Base-by-base conservation (phyloP, 805 yeast genomes). In the Zygosaccharomyces lentus region DNA sequence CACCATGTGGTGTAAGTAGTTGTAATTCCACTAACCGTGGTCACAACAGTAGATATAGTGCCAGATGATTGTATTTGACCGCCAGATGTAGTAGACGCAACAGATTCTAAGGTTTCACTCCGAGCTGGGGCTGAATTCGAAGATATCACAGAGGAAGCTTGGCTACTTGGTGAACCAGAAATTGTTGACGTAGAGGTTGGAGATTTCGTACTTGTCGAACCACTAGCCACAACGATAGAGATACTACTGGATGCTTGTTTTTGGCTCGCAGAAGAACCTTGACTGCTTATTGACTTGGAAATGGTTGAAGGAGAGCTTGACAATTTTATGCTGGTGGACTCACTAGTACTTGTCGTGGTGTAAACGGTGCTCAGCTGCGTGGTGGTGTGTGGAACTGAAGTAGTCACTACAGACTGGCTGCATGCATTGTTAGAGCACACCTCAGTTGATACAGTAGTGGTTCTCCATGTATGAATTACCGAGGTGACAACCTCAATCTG, bases 1-100 rank as follows among this genome's bases (percentile, higher is more conserved):
- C 71, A 66, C 64, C 67, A 67, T 9, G 73, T 68, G 24, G 70
- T 63, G 47, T 59, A 66, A 6, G 34, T 46, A 9, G 69, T 61
- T 12, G 53, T 50, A 15, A 56, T 53, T 26, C 62, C 57, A 7
- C 61, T 51, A 3, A 55, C 40, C 1, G 66, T 59, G n/a, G 59
- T 55, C 5, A 70, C 63, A 13, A 63, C 56, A 37, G 70, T 62
- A 26, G 69, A 61, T 7, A 32, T 27, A 10, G 31, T 27, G 13
- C n/a, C 13, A 5, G 13, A 9, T n/a, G n/a, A n/a, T n/a, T n/a
- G n/a, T 13, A 5, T 12, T 27, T 27, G 31, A 10, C 6, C 5
- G 27, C 9, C 9, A 7, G 31, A 6, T 27, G 7, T 9, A 6
- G 31, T 5, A 27, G 31, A 27, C 7, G n/a, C 12, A 10, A 12